Base-by-base conservation (phyloP, 352 stramenopile species). In the Elongisporangium senticosum region DNA sequence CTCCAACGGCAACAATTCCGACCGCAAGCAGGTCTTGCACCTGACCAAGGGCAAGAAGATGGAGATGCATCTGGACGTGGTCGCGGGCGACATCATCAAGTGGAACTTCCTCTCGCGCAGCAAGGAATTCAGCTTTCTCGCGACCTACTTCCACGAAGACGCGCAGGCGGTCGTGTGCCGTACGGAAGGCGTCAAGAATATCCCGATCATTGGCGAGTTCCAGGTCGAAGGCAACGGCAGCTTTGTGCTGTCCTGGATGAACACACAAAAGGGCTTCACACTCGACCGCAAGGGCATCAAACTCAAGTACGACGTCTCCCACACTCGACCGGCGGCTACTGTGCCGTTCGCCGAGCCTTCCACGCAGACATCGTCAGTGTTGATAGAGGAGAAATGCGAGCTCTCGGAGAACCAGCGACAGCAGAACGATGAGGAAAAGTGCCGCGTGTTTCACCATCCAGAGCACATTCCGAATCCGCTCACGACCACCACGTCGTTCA, bases 1-100 rank as follows among this genome's bases (percentile, higher is more conserved):
- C 2, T 14, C 33, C 33, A 4, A 5, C 23, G 23, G 33, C 33
- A 43, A 10, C 11, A 10, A 10, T 10, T 15, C 55, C 1, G 51
- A n/a, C 11, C 26, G 49, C 7, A 49, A 58, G 7, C 74, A 75
- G 26, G 64, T 72, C 2, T 49, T 87, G 52, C 71, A 63, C 0
- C 39, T 91, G 10, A 55, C 80, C 0, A 89, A 89, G 20, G 79
- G 79, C 6, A 76, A 84, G 11, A 86, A 76, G 24, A 67, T 89
- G 50, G 81, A 93, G 53, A 93, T 93, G 84, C 84, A 93, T 61
- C 61, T 93, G 26, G 79, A 93, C 52, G 81, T 93, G 8, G 68
- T 77, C 7, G 69, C 75, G 0, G 78, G 80, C 1, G 84, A 93
- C 53, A 70, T 68, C 4, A 74, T 93, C 51, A 58, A 65, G 17